phyloP scores from a whole-genome alignment of 805 yeast species.

The Pichia kluyveri region DNA sequence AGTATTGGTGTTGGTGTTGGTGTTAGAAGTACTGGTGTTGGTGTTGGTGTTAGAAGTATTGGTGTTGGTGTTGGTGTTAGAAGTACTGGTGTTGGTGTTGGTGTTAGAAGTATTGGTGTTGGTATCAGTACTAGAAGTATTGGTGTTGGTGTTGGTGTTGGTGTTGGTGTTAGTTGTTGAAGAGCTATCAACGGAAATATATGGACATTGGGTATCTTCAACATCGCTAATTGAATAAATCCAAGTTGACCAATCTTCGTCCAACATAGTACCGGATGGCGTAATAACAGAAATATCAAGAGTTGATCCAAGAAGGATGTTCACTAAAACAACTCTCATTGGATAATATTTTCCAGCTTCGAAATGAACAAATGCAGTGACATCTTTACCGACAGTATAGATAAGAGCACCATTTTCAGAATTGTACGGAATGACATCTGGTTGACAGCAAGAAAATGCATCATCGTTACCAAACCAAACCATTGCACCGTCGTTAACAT shows the following conservation, averaged over 20 bases:
- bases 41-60: too few species aligned
- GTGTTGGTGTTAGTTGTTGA: neutral
- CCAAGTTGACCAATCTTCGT: constrained; percentile 6
- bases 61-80: too few species aligned
- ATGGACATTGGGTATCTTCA: too few species aligned
- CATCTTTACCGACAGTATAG: neutral
- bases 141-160: neutral
- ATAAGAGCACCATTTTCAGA: neutral
- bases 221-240: constrained; percentile 1
- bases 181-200: neutral
- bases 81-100: too few species aligned
- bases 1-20: neutral
- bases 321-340: constrained; percentile 9
- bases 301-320: neutral
- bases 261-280: constrained; percentile 2
- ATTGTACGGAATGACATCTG: constrained; percentile 2
- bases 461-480: constrained; percentile 23
- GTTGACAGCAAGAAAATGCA: constrained; percentile 28
- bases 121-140: too few species aligned
- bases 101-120: neutral
- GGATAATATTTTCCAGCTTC: constrained; percentile 11
- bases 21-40: too few species aligned
- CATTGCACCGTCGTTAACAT: constrained; percentile 25
- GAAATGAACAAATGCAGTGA: constrained; percentile 7
- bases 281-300: constrained; percentile 4